phyloP scores from a whole-genome alignment of 2,329 filamentous ascomycete genomes.

The Beauveria pseudobassiana region DNA sequence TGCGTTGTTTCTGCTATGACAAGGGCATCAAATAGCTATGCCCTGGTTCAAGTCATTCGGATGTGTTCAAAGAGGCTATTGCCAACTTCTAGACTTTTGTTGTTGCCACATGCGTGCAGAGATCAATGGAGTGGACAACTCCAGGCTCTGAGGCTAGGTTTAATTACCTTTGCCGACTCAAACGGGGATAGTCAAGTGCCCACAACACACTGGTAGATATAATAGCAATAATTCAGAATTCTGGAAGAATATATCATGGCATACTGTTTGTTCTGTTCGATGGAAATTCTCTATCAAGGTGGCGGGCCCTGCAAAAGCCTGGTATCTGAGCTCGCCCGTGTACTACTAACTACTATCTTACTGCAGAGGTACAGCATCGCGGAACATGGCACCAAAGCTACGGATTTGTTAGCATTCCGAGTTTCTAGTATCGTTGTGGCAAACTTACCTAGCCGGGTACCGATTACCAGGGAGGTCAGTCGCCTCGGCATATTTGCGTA shows the following conservation, averaged over 20 bases:
- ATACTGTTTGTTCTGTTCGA: too few relatives aligned
- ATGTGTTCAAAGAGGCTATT: too few relatives aligned
- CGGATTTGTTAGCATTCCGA: neutral
- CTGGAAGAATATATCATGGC: neutral
- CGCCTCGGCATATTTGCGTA: slow-evolving; percentile 23
- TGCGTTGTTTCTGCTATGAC: neutral
- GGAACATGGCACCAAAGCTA: neutral
- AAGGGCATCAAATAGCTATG: neutral
- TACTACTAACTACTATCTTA: too few relatives aligned
- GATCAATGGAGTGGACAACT: too few relatives aligned
- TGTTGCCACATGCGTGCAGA: too few relatives aligned
- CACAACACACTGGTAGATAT: too few relatives aligned
- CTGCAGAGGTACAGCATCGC: neutral
- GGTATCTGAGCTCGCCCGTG: too few relatives aligned
- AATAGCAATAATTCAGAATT: neutral
- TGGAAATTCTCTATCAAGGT: too few relatives aligned
- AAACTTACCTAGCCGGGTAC: slow-evolving; percentile 14
- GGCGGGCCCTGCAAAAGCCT: too few relatives aligned
- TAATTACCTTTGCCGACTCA: neutral
- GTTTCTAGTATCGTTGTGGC: neutral
- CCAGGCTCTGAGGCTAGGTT: too few relatives aligned
- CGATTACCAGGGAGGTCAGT: slow-evolving; percentile 22
- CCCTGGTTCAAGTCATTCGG: neutral
- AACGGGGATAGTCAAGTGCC: too few relatives aligned
- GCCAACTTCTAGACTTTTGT: too few relatives aligned